These are phyloP conservation scores for Leersia perrieri DNA, from an alignment of 176 grass and related monocot genomes.

Conservation along the genomic window DNA sequence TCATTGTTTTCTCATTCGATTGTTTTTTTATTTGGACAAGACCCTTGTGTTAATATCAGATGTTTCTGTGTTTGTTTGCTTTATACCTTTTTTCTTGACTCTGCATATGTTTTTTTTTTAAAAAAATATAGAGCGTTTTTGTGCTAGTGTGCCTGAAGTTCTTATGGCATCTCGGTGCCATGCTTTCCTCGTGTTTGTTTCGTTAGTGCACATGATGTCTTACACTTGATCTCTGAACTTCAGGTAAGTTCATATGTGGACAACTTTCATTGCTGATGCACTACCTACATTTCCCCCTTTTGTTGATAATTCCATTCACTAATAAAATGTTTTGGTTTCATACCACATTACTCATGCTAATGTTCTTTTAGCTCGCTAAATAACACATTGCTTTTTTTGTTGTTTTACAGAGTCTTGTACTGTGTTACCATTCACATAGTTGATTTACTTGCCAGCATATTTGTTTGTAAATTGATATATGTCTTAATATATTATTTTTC, in stretches of 20 bases:
- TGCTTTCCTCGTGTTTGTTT: neutral
- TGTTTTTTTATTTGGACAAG: neutral
- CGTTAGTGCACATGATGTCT: conserved; percentile 52
- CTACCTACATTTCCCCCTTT: neutral
- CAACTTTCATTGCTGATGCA: conserved; percentile 11
- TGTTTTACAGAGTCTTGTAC: neutral
- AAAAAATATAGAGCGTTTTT: too few relatives aligned
- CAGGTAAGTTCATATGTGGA: conserved; percentile 50
- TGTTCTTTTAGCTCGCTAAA: neutral
- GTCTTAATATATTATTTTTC: neutral
- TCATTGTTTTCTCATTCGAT: neutral
- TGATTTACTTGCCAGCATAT: neutral
- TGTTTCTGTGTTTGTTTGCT: neutral
- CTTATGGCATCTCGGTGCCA: neutral
- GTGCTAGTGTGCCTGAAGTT: neutral
- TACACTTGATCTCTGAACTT: conserved; percentile 65
- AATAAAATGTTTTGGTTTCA: conserved; percentile 8
- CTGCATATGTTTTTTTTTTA: too few relatives aligned
- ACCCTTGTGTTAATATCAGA: neutral
- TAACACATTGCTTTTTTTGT: neutral
- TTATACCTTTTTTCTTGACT: conserved; percentile 8
- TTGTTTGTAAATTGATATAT: neutral
- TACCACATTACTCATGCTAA: neutral
- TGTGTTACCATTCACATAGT: neutral
- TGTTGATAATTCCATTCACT: neutral